phyloP scores from a whole-genome alignment of 2,329 filamentous ascomycete genomes.

The Dothideomycetes sp. region DNA sequence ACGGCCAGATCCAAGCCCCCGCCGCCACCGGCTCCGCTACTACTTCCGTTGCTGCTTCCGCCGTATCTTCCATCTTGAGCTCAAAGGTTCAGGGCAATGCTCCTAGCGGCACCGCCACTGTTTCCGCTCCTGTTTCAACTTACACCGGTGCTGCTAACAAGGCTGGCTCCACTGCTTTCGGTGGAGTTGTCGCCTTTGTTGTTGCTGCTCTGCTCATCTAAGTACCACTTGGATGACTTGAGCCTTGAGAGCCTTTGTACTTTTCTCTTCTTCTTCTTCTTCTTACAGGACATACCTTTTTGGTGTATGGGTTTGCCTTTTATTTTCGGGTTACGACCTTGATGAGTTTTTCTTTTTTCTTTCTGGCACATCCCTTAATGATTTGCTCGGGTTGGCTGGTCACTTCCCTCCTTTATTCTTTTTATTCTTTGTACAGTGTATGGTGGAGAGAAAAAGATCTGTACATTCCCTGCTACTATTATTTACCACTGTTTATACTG shows the following conservation, averaged over 20 bases:
- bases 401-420: no score
- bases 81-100: not conserved
- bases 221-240: not conserved
- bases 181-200: constrained; percentile 29
- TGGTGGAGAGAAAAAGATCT: no score
- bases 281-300: no score
- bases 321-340: no score
- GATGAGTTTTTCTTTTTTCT: no score
- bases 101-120: constrained; percentile 12
- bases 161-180: constrained; percentile 29
- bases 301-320: no score
- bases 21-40: not conserved
- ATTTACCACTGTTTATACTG: no score
- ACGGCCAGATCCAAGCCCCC: constrained; percentile 12
- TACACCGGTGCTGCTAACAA: constrained; percentile 31
- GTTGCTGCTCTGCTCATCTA: constrained; percentile 29
- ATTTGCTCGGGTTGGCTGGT: no score
- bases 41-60: not conserved
- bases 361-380: no score
- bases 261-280: constrained; percentile 3
- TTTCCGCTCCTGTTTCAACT: constrained; percentile 13
- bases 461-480: no score
- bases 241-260: not conserved
- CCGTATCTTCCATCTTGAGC: not conserved
- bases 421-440: no score